These are phyloP conservation scores for thale cress (Arabidopsis thaliana) DNA, from an alignment of 345 rosid genomes.

Conservation along the genomic window TAIR10.1 NC_003074.8:21684001-21684500, in stretches of 20 bases:
- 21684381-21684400: background rate
- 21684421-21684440: slow-evolving; percentile 12
- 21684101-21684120: background rate
- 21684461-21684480: slow-evolving; percentile 18
- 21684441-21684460: slow-evolving; percentile 22
- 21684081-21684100: background rate
- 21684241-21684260: background rate
- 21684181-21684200: background rate
- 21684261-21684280: background rate
- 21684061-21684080: slow-evolving; percentile 5
- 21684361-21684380: too few relatives aligned
- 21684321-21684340: slow-evolving; percentile 26
- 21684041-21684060: slow-evolving; percentile 17
- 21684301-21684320: background rate
- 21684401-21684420: slow-evolving; percentile 5
- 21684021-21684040: background rate
- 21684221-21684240: background rate
- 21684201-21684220: background rate
- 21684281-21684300: background rate
- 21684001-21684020: background rate
- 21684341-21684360: slow-evolving; percentile 13
- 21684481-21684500: background rate
- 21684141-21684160: slow-evolving; percentile 20
- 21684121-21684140: background rate
- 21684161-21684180: slow-evolving; percentile 3